Evolutionary conservation across 169 alveolate species (phyloP).

Genomic region (Cryptosporidium tyzzeri): DNA sequence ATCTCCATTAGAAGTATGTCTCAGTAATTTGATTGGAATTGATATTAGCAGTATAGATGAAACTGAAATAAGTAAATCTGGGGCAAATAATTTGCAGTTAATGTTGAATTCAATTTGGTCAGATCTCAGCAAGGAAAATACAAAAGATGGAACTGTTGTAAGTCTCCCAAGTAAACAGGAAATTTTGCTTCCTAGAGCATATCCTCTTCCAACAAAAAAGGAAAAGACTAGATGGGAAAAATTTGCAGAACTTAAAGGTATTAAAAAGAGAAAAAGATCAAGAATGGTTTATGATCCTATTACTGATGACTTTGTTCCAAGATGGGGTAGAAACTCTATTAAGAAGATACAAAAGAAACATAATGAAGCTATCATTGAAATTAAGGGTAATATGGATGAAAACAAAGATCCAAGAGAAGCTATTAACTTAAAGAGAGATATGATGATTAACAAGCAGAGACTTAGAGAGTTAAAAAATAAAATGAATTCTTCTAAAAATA

Average conservation of each 20-base stretch:
- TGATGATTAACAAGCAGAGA: constrained; percentile 41
- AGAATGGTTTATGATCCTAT: constrained; percentile 85
- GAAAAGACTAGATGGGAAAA: constrained; percentile 88
- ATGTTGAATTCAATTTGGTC: constrained; percentile 43
- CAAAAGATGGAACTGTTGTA: constrained; percentile 61
- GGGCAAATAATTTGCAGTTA: constrained; percentile 56
- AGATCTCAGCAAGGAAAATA: constrained; percentile 27
- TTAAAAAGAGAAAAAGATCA: constrained; percentile 83
- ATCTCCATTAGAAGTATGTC: constrained; percentile 49
- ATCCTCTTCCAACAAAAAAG: constrained; percentile 52
- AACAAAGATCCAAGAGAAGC: constrained; percentile 41
- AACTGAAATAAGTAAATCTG: constrained; percentile 21
- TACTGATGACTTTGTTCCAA: constrained; percentile 85
- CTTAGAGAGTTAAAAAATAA: constrained; percentile 64
- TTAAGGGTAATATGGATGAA: constrained; percentile 78
- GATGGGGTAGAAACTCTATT: constrained; percentile 85
- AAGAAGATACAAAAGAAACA: constrained; percentile 81
- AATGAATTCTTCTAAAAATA: neutral
- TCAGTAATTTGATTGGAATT: constrained; percentile 44
- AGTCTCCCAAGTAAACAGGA: constrained; percentile 39
- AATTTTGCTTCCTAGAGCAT: constrained; percentile 66
- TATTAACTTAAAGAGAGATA: constrained; percentile 14
- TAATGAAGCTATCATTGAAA: constrained; percentile 83
- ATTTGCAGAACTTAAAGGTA: constrained; percentile 84
- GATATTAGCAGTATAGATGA: constrained; percentile 31